phyloP scores from a whole-genome alignment of 805 yeast genomes.

The Yamadazyma nakazawae region DNA sequence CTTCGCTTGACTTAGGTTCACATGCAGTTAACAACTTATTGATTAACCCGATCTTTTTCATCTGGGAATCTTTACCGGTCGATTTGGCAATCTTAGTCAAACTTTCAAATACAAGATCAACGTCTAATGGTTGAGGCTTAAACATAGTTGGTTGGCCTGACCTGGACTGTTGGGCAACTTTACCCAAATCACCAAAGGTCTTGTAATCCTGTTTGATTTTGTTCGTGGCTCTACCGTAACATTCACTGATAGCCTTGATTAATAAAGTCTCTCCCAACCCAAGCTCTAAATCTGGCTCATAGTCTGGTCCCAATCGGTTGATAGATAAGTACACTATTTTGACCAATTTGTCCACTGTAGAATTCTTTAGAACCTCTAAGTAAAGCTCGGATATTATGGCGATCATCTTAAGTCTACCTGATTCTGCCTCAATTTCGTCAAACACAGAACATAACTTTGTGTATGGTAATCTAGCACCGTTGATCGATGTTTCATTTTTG shows the following conservation, averaged over 20 bases:
- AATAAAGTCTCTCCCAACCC: constrained; percentile 91
- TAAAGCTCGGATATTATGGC: constrained; percentile 73
- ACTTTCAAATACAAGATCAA: constrained; percentile 67
- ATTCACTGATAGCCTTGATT: constrained; percentile 83
- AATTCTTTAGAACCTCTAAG: constrained; percentile 52
- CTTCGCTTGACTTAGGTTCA: constrained; percentile 64
- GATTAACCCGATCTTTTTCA: constrained; percentile 71
- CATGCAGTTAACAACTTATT: constrained; percentile 84
- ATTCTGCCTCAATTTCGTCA: constrained; percentile 72
- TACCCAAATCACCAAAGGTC: constrained; percentile 85
- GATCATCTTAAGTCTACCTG: constrained; percentile 80
- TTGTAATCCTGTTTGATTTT: constrained; percentile 74
- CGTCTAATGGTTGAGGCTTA: constrained; percentile 78
- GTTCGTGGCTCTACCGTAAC: constrained; percentile 76
- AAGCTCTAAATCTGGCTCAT: constrained; percentile 82
- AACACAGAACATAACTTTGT: constrained; percentile 59
- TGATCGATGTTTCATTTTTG: constrained; percentile 4
- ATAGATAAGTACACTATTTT: constrained; percentile 80
- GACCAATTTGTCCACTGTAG: constrained; percentile 47
- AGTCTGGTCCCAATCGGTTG: constrained; percentile 91
- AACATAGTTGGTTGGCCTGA: constrained; percentile 90
- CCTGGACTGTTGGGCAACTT: constrained; percentile 81
- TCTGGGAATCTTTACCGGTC: constrained; percentile 80
- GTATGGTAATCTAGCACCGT: constrained; percentile 24
- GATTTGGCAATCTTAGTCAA: constrained; percentile 73